Evolutionary conservation across 306 rosid species (phyloP), one percentile per base, ranked within the genome.

Genomic region (Mimosa pudica): DNA sequence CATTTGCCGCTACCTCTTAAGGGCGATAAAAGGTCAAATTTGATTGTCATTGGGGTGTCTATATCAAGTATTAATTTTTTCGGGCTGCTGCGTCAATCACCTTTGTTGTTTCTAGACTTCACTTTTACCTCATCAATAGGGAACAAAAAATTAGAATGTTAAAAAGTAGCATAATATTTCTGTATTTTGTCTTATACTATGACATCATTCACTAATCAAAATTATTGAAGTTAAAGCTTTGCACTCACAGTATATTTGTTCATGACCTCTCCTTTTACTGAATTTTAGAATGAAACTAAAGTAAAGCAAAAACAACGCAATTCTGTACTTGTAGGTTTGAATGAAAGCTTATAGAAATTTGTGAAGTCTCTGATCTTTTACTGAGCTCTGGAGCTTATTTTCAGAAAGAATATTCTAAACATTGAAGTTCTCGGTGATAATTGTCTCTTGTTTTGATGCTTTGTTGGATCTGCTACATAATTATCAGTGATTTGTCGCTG

Each of bases 1-100:
- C 60, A 84, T 51, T 80, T 77, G 44, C 58, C 58, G 73, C 72
- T 77, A 57, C 71, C 47, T 38, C 24, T 38, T 35, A 67, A 55
- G 47, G 55, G 51, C 6, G 20, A 57, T 72, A 42, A 42, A 35
- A 66, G 17, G 30, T 55, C 20, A 44, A 71, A 77, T 42, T 18
- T 84, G 45, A 36, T 70, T 46, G 73, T 54, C 71, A 66, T 69
- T 58, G 69, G 20, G 13, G 51, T 54, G 58, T 11, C 74, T 41
- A 74, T 78, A 58, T 32, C 57, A 49, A 51, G 47, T 76, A 71
- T 55, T 30, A 71, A 66, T 18, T 55, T 55, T 55, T 55, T 1
- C 0, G 9, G 20, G 10, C 7, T 55, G n/a, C 10, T 3, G n/a
- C 61, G n/a, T 55, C 7, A 55, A 55, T 55, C 61, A 55, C 4